phyloP scores from a whole-genome alignment of 768 basidiomycete species.

The Phylloporus sp. region DNA sequence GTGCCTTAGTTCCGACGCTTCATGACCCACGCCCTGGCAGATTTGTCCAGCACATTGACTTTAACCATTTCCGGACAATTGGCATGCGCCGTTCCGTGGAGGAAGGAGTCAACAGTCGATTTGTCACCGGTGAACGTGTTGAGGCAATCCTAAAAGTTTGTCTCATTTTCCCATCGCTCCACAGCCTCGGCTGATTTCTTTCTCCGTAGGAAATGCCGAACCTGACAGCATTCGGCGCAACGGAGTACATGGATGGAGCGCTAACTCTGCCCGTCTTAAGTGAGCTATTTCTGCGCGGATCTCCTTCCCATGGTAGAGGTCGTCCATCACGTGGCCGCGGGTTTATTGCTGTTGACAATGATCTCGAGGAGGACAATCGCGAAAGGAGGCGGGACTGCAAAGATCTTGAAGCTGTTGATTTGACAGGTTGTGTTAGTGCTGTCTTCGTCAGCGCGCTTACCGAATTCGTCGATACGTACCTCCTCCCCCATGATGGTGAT shows the following conservation, averaged over 20 bases:
- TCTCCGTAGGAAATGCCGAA: conserved; percentile 78
- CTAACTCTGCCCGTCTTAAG: conserved; percentile 80
- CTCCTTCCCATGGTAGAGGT: conserved; percentile 63
- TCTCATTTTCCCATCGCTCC: conserved; percentile 4
- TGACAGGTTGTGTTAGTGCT: conserved; percentile 92
- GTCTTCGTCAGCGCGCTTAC: conserved; percentile 84
- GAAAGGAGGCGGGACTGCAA: conserved; percentile 70
- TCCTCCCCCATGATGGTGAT: conserved; percentile 42
- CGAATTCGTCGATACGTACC: conserved; percentile 73
- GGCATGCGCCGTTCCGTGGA: conserved; percentile 92
- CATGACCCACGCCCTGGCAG: conserved; percentile 72
- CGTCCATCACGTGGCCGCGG: conserved; percentile 66
- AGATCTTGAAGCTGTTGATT: conserved; percentile 83
- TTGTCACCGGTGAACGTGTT: conserved; percentile 88
- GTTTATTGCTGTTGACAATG: conserved; percentile 45
- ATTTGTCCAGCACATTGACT: conserved; percentile 84
- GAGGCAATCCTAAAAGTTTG: conserved; percentile 72
- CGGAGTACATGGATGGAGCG: conserved; percentile 97
- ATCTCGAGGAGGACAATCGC: conserved; percentile 72
- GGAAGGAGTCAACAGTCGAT: conserved; percentile 84
- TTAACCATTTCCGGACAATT: conserved; percentile 96
- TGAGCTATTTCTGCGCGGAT: conserved; percentile 87
- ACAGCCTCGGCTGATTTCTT: conserved; percentile 2
- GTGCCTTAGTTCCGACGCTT: conserved; percentile 55
- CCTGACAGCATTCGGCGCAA: conserved; percentile 84